Conservation (phyloP, 176 grass and related monocot species). For the Elymus sibiricus region DNA sequence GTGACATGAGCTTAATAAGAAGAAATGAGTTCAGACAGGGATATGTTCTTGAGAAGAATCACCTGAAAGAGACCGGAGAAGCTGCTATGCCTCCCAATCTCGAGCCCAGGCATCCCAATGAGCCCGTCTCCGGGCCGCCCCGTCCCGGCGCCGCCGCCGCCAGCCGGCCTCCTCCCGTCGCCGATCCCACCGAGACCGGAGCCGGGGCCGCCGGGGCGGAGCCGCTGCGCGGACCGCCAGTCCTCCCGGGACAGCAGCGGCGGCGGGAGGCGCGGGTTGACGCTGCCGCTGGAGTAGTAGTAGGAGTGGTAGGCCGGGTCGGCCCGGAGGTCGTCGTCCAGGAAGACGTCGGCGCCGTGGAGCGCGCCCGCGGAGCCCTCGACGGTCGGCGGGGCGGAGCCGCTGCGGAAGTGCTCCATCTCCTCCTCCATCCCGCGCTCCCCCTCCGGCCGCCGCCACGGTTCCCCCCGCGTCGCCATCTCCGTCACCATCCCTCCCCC, state of each 20-base stretch:
- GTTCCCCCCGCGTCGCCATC: constrained; percentile 50
- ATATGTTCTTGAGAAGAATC: background rate
- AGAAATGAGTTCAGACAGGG: background rate
- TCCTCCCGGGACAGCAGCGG: constrained; percentile 68
- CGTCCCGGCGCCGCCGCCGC: background rate
- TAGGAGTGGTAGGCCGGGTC: constrained; percentile 66
- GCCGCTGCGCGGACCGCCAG: constrained; percentile 56
- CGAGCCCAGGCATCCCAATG: constrained; percentile 40
- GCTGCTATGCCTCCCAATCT: constrained; percentile 47
- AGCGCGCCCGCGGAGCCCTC: constrained; percentile 43
- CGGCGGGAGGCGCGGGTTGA: constrained; percentile 75
- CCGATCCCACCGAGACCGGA: constrained; percentile 45
- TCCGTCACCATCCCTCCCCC: constrained; percentile 44
- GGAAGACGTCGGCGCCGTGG: constrained; percentile 22
- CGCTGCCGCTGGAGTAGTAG: constrained; percentile 65
- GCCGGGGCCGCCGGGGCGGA: constrained; percentile 14
- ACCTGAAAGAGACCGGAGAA: constrained; percentile 73
- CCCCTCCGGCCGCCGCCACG: constrained; percentile 5
- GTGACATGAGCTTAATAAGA: background rate
- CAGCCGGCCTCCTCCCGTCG: constrained; percentile 41
- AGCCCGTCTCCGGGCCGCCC: constrained; percentile 23
- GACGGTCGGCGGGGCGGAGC: constrained; percentile 67
- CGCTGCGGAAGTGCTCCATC: constrained; percentile 67
- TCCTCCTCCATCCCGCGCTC: constrained; percentile 44
- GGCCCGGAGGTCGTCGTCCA: constrained; percentile 60